Evolutionary conservation across 2,329 filamentous ascomycete species (phyloP).

Genomic region (Claviceps fusiformis): DNA sequence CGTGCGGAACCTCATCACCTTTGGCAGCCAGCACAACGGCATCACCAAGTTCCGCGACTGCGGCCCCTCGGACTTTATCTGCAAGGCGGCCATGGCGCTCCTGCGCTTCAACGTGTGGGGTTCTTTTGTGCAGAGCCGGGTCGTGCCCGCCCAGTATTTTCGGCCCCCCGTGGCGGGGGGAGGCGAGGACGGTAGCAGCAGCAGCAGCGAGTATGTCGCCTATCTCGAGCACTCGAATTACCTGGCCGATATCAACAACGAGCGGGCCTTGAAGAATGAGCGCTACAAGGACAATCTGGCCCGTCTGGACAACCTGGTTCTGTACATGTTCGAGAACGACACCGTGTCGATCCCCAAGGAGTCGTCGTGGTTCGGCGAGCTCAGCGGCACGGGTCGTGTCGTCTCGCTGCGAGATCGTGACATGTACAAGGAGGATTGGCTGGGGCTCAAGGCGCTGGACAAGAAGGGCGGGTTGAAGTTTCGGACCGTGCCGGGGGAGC

Average conservation of each 20-base stretch:
- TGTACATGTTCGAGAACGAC: constrained; percentile 85
- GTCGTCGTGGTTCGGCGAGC: constrained; percentile 80
- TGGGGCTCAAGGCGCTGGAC: constrained; percentile 71
- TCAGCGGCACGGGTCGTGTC: constrained; percentile 51
- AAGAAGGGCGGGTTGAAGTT: constrained; percentile 68
- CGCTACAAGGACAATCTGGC: constrained; percentile 61
- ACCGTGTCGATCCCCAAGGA: constrained; percentile 79
- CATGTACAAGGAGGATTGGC: constrained; percentile 85
- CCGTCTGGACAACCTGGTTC: constrained; percentile 61
- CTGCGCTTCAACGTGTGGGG: constrained; percentile 73
- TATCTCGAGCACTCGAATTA: constrained; percentile 80
- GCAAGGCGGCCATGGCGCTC: constrained; percentile 64
- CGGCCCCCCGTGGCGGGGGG: constrained; percentile 53
- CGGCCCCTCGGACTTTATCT: constrained; percentile 59
- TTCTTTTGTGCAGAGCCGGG: constrained; percentile 56
- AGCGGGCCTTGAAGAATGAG: constrained; percentile 59
- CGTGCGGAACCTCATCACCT: constrained; percentile 70
- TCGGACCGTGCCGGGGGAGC: constrained; percentile 55
- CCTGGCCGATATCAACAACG: constrained; percentile 93
- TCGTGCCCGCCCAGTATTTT: constrained; percentile 94
- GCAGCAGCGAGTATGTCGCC: constrained; percentile 33
- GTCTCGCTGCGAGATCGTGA: constrained; percentile 53
- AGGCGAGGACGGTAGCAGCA: background rate
- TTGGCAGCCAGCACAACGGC: constrained; percentile 84
- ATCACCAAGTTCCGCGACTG: constrained; percentile 75